Conservation (phyloP, 345 rosid species). For the Sonneratia alba region DNA sequence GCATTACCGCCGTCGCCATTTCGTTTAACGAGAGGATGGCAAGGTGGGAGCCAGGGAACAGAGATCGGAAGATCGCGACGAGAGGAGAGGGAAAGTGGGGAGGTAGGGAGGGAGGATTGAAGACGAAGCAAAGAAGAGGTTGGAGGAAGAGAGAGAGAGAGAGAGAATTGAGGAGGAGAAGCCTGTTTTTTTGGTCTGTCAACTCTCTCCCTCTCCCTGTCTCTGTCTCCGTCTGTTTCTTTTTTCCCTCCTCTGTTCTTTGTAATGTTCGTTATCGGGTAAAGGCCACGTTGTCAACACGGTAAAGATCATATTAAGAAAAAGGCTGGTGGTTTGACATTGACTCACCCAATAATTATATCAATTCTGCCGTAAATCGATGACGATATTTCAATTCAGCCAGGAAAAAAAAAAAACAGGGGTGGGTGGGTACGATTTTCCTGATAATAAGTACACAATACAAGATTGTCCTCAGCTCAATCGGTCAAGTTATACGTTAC, state of each 20-base stretch:
- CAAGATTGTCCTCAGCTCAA: conserved; percentile 15
- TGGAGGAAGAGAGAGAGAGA: neutral
- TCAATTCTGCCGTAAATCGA: no score
- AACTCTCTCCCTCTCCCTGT: no score
- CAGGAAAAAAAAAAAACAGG: no score
- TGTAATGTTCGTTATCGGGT: no score
- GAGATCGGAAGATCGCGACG: neutral
- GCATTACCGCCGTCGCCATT: neutral
- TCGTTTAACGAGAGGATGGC: neutral
- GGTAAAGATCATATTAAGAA: no score
- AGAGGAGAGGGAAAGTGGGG: neutral
- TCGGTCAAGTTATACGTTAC: conserved; percentile 9
- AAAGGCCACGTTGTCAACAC: no score
- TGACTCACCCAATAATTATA: no score
- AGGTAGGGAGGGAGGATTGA: neutral
- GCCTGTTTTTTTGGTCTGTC: neutral
- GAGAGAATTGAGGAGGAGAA: neutral
- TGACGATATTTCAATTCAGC: no score
- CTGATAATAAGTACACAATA: neutral
- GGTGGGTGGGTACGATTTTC: no score
- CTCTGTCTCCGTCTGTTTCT: no score
- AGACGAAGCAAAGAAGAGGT: neutral
- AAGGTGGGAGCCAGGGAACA: neutral
- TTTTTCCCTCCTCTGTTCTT: no score
- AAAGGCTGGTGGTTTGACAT: no score